A percentile compares a stretch with the other conserved stretches of the same genome.
phyloP scores from a whole-genome alignment of 225 moss, liverwort and hornwort species.

The Asterella californica region DNA sequence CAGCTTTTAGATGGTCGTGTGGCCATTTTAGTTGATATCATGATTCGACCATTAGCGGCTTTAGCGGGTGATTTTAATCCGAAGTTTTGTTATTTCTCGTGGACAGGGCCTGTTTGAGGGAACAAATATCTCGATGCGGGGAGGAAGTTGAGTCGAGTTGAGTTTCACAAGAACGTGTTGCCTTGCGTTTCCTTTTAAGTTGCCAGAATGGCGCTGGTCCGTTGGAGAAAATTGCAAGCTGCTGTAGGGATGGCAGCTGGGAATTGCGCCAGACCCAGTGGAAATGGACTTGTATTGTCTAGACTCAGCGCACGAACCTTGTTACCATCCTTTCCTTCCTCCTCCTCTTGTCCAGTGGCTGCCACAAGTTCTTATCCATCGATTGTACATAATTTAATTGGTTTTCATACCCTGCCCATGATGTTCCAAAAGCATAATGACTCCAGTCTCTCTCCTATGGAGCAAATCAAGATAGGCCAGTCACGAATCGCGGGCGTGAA shows the following conservation, averaged over 20 bases:
- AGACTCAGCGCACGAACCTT: constrained; percentile 37
- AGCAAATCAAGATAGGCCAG: constrained; percentile 39
- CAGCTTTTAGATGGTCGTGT: background rate
- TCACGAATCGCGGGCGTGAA: constrained; percentile 35
- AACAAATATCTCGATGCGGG: constrained; percentile 22
- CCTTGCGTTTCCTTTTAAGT: constrained; percentile 13
- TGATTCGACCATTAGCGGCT: background rate
- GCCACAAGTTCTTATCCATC: constrained; percentile 33
- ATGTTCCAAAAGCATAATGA: constrained; percentile 36
- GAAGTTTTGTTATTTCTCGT: background rate
- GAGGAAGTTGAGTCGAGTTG: constrained; percentile 16
- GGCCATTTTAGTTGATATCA: background rate
- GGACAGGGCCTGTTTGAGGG: background rate
- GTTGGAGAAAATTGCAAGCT: constrained; percentile 67
- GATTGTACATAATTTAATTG: constrained; percentile 43
- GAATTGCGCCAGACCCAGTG: constrained; percentile 34
- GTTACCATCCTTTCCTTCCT: constrained; percentile 34
- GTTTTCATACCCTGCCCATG: constrained; percentile 46
- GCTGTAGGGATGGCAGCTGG: constrained; percentile 40
- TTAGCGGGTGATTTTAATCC: background rate
- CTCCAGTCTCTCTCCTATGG: constrained; percentile 37
- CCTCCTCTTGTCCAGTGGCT: constrained; percentile 31
- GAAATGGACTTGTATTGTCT: constrained; percentile 33
- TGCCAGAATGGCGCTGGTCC: constrained; percentile 57
- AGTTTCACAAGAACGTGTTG: constrained; percentile 1